phyloP scores from a whole-genome alignment of 768 basidiomycete genomes.

The Clitopilus passeckerianus region DNA sequence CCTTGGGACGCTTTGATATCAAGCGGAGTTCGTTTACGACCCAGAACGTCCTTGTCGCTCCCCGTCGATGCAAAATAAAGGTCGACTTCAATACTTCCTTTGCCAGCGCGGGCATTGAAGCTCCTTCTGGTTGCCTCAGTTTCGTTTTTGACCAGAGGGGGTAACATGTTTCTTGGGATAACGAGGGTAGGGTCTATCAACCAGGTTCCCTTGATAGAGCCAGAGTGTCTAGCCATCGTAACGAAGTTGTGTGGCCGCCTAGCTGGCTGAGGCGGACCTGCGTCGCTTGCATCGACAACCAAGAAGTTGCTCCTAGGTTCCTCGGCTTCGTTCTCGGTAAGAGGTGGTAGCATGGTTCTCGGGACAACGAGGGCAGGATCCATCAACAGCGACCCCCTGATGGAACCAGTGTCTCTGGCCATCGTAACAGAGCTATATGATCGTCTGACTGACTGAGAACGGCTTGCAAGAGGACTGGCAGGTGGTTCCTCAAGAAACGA shows the following conservation, averaged over 20 bases:
- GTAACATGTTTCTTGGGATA: slow-evolving; percentile 32
- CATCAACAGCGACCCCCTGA: slow-evolving; percentile 34
- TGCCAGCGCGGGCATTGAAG: slow-evolving; percentile 26
- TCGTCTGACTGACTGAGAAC: too few relatives aligned
- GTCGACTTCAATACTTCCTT: slow-evolving; percentile 26
- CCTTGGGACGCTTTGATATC: slow-evolving; percentile 22
- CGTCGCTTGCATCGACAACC: slow-evolving; percentile 15
- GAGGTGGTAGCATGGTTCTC: slow-evolving; percentile 28
- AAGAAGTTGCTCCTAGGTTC: slow-evolving; percentile 32
- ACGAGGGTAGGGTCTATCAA: slow-evolving; percentile 35
- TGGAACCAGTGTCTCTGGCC: slow-evolving; percentile 17
- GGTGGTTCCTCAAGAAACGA: not conserved
- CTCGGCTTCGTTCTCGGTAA: slow-evolving; percentile 29
- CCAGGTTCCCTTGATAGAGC: slow-evolving; percentile 29
- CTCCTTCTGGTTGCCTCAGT: slow-evolving; percentile 34
- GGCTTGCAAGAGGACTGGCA: not conserved
- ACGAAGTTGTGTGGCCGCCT: slow-evolving; percentile 26
- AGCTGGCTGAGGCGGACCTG: too few relatives aligned
- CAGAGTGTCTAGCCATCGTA: slow-evolving; percentile 20
- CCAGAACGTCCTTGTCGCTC: slow-evolving; percentile 11
- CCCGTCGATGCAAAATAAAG: slow-evolving; percentile 14
- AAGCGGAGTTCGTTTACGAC: slow-evolving; percentile 11
- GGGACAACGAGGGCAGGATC: slow-evolving; percentile 40
- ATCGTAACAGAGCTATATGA: slow-evolving; percentile 23
- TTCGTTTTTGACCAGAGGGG: slow-evolving; percentile 28